phyloP scores from a whole-genome alignment of 352 stramenopile genomes.

The Phytophthora chlamydospora region DNA sequence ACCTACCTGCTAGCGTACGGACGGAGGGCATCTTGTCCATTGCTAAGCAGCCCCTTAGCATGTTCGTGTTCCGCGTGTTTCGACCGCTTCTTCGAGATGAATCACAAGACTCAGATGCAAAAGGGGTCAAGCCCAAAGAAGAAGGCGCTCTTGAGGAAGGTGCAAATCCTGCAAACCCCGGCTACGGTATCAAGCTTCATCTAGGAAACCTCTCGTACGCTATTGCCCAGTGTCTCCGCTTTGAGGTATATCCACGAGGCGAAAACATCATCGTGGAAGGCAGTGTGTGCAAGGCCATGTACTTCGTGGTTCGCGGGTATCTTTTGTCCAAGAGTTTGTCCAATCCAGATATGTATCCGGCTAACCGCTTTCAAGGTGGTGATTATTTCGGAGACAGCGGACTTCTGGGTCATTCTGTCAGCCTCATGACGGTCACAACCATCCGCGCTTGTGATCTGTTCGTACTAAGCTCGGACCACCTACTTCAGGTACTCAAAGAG shows the following conservation, averaged over 20 bases:
- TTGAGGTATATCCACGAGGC: constrained; percentile 67
- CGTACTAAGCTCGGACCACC: constrained; percentile 51
- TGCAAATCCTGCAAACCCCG: not conserved
- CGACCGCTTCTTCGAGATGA: constrained; percentile 34
- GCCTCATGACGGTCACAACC: constrained; percentile 54
- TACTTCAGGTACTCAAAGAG: constrained; percentile 46
- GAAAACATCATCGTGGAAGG: constrained; percentile 68
- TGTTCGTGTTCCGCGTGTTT: constrained; percentile 55
- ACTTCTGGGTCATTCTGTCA: constrained; percentile 60
- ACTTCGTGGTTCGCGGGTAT: constrained; percentile 71
- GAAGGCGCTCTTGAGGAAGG: not conserved
- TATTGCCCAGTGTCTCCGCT: constrained; percentile 59
- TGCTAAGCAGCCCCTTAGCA: constrained; percentile 45
- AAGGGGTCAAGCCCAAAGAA: constrained; percentile 2
- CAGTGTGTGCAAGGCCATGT: constrained; percentile 64
- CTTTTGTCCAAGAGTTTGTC: constrained; percentile 57
- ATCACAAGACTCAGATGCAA: not conserved
- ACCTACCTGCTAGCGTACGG: constrained; percentile 52
- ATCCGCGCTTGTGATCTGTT: constrained; percentile 71
- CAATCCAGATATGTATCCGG: constrained; percentile 57
- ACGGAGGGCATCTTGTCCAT: constrained; percentile 57
- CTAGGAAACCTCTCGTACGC: constrained; percentile 40
- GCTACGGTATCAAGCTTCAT: constrained; percentile 15
- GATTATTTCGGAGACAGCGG: constrained; percentile 68
- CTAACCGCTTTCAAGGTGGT: constrained; percentile 45